A percentile compares a stretch with the other conserved stretches of the same genome.
Evolutionary conservation across 2,329 filamentous ascomycete genomes (phyloP).

Genomic region (Apiospora arundinis): DNA sequence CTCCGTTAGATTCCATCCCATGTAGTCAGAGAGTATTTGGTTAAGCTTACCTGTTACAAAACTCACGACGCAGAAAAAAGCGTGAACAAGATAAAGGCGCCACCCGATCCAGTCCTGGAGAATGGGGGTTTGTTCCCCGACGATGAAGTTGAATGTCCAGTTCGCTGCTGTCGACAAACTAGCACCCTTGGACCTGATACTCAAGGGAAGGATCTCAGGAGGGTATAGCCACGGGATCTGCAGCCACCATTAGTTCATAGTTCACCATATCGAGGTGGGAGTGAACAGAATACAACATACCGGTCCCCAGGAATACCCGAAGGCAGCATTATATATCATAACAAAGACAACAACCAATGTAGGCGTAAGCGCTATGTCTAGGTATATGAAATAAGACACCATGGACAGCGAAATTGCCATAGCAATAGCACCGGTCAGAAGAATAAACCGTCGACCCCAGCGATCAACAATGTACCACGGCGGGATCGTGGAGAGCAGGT

Average conservation of each 20-base stretch:
- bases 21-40: constrained; percentile 28
- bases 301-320: constrained; percentile 93
- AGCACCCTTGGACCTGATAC: constrained; percentile 95
- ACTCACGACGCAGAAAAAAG: constrained; percentile 94
- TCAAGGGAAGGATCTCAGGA: constrained; percentile 95
- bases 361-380: constrained; percentile 80
- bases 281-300: constrained; percentile 19
- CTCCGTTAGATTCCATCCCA: neutral
- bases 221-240: constrained; percentile 94
- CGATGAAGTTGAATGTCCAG: constrained; percentile 98
- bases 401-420: constrained; percentile 88
- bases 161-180: constrained; percentile 96
- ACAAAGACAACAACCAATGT: constrained; percentile 90
- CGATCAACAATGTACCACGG: constrained; percentile 97
- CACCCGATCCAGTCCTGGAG: constrained; percentile 91
- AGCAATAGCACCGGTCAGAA: constrained; percentile 85
- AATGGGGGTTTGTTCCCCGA: constrained; percentile 93
- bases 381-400: constrained; percentile 95
- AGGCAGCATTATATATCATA: constrained; percentile 98
- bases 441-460: constrained; percentile 87
- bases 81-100: constrained; percentile 93
- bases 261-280: neutral
- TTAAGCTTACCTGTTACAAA: constrained; percentile 87
- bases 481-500: constrained; percentile 89
- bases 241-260: neutral